Conservation (phyloP, 1,284 basidiomycete genomes). For the Rhodotorula sp. region DNA sequence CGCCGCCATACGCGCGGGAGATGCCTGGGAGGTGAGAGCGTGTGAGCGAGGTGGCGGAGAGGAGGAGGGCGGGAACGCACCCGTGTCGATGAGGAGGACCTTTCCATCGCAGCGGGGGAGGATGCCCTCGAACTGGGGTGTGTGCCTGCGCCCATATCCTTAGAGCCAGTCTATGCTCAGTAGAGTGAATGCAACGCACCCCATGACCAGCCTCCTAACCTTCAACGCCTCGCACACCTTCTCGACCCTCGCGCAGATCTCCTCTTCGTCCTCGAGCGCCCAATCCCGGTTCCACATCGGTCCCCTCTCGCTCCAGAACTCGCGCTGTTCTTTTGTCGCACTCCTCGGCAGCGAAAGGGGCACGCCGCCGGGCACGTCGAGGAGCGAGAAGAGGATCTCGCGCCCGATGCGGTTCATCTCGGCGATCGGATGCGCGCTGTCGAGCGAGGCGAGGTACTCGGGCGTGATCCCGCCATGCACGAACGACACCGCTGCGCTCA, state of each 20-base stretch:
- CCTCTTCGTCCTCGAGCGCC: slow-evolving; percentile 66
- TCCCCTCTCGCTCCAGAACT: slow-evolving; percentile 65
- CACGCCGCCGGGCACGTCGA: slow-evolving; percentile 51
- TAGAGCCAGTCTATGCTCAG: not conserved
- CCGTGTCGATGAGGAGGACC: slow-evolving; percentile 84
- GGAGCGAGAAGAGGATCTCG: slow-evolving; percentile 54
- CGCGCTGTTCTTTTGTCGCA: slow-evolving; percentile 66
- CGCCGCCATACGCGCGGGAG: slow-evolving; percentile 90
- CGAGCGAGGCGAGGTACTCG: slow-evolving; percentile 49
- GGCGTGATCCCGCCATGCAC: slow-evolving; percentile 57
- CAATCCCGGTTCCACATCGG: slow-evolving; percentile 75
- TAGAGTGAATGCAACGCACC: slow-evolving; percentile 47
- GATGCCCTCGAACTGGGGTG: slow-evolving; percentile 81
- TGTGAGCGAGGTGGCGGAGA: not conserved
- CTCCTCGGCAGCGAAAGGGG: slow-evolving; percentile 63
- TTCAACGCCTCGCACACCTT: slow-evolving; percentile 69
- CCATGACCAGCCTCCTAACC: slow-evolving; percentile 84
- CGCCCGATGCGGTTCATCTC: slow-evolving; percentile 38
- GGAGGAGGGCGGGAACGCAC: slow-evolving; percentile 15
- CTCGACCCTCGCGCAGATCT: slow-evolving; percentile 70
- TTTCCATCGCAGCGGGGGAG: slow-evolving; percentile 73
- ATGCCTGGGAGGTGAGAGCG: slow-evolving; percentile 62
- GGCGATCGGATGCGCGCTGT: slow-evolving; percentile 41
- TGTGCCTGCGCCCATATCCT: slow-evolving; percentile 62
- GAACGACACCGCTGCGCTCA: slow-evolving; percentile 72